Evolutionary conservation across 345 rosid genomes (phyloP).

Genomic region (Cardamine chenopodiifolia): DNA sequence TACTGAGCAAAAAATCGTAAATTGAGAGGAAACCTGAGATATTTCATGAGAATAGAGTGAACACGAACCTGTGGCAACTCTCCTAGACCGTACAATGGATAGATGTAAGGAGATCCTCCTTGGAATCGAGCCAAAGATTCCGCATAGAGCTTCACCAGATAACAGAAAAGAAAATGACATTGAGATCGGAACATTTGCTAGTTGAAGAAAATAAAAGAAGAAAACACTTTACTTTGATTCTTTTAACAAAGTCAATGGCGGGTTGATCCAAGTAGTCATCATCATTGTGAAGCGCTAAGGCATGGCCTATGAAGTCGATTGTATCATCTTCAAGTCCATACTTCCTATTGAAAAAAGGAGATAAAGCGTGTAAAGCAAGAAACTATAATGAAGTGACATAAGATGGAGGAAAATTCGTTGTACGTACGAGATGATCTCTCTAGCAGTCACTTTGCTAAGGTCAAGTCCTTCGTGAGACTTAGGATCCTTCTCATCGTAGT

Average conservation of each 20-base stretch:
- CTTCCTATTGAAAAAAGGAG: slow-evolving; percentile 48
- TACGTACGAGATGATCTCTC: slow-evolving; percentile 76
- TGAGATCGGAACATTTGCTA: neutral
- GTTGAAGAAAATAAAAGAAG: neutral
- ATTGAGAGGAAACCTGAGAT: slow-evolving; percentile 11
- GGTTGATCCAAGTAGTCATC: slow-evolving; percentile 82
- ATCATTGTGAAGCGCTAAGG: slow-evolving; percentile 77
- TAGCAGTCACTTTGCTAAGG: slow-evolving; percentile 75
- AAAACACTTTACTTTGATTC: slow-evolving; percentile 62
- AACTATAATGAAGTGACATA: slow-evolving; percentile 1
- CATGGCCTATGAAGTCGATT: slow-evolving; percentile 89
- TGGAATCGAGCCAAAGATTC: slow-evolving; percentile 92
- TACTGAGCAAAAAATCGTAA: neutral
- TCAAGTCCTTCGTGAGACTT: slow-evolving; percentile 91
- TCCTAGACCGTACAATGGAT: slow-evolving; percentile 89
- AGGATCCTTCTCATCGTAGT: slow-evolving; percentile 86
- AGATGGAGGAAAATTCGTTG: neutral
- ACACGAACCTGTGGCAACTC: slow-evolving; percentile 82
- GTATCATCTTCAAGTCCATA: slow-evolving; percentile 92
- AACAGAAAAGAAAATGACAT: neutral
- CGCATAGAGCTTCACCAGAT: slow-evolving; percentile 68
- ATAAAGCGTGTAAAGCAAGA: slow-evolving; percentile 18
- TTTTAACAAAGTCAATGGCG: slow-evolving; percentile 76
- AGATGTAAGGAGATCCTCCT: slow-evolving; percentile 92
- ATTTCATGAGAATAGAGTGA: neutral